phyloP scores from a whole-genome alignment of 192 early-diverging fungal genomes.

The Rhizoclosmatium sp. region DNA sequence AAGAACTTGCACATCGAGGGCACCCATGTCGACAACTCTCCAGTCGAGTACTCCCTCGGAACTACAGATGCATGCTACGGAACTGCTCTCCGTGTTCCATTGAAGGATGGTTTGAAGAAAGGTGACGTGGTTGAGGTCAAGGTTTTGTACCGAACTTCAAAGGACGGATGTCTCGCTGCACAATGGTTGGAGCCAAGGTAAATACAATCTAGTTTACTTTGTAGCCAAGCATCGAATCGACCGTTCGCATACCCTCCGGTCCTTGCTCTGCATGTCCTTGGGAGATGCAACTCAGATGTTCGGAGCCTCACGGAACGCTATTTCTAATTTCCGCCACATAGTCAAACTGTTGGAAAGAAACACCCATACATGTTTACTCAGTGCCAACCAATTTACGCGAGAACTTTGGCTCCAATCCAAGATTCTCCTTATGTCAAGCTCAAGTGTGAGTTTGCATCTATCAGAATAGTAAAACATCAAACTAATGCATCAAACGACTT shows the following conservation, averaged over 20 bases:
- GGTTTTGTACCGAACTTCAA: constrained; percentile 80
- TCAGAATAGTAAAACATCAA: background rate
- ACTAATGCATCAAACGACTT: background rate
- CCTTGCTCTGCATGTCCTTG: background rate
- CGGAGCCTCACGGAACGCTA: background rate
- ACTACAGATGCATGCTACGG: constrained; percentile 62
- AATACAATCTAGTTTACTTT: background rate
- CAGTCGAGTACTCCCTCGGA: constrained; percentile 39
- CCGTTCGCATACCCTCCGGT: background rate
- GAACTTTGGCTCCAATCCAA: constrained; percentile 81
- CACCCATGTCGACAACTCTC: background rate
- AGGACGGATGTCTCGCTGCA: constrained; percentile 79
- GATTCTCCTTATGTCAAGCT: constrained; percentile 76
- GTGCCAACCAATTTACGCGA: constrained; percentile 95
- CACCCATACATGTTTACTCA: constrained; percentile 97
- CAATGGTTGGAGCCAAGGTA: constrained; percentile 89
- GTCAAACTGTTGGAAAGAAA: constrained; percentile 92
- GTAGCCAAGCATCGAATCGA: no score
- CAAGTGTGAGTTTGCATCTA: constrained; percentile 42
- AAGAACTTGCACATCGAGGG: constrained; percentile 28
- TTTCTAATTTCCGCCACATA: constrained; percentile 31
- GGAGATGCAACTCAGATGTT: background rate
- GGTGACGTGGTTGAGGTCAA: constrained; percentile 57
- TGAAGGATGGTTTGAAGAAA: constrained; percentile 45
- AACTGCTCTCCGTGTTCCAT: constrained; percentile 71